Evolutionary conservation across 2,329 filamentous ascomycete genomes (phyloP), one percentile per base, ranked within the genome.

Genomic region (Polytolypa hystricis): DNA sequence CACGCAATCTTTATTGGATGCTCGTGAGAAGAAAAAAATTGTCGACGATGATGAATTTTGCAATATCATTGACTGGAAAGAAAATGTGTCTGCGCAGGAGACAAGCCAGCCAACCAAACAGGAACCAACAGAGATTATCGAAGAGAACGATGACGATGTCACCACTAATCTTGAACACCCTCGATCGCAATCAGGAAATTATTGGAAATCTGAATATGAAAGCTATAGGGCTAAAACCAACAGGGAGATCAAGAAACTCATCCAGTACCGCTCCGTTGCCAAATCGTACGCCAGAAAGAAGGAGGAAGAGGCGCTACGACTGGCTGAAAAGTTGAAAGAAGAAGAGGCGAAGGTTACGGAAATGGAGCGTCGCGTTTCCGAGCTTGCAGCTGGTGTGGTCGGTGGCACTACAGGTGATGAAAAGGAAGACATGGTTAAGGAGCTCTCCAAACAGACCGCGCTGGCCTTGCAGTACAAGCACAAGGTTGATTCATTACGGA

Each of bases 171-270:
- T 74, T 10, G 58, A 65, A 18, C 65, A 73, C 28, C 73, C 74
- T 2, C 63, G 65, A 15, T 74, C 71, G 1, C 67, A 72, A 35
- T 75, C 71, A 4, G 73, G 72, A 2, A 69, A 68, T 45, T 76
- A 75, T 47, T 78, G 74, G 74, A 77, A 77, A 52, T 62, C 65
- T 8, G 69, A 77, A 42, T 77, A 73, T 47, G 70, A 77, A 37
- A 64, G 59, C 26, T 79, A 78, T 47, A 63, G 73, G 11, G 61
- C 64, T 15, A 70, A 66, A 32, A 77, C 73, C 23, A 69, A 74
- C 41, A 64, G 63, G 26, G 74, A 79, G 48, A 70, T 77, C 49
- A 73, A 69, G 50, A 74, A 72, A 47, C 60, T 79, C 33, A 66
- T 79, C 34, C 62, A 69, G 19, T 77, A 79, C 47, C 70, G 74